Evolutionary conservation across 192 early-diverging fungal genomes (phyloP), one percentile per base, ranked within the genome.

Genomic region (Cladochytrium replicatum): DNA sequence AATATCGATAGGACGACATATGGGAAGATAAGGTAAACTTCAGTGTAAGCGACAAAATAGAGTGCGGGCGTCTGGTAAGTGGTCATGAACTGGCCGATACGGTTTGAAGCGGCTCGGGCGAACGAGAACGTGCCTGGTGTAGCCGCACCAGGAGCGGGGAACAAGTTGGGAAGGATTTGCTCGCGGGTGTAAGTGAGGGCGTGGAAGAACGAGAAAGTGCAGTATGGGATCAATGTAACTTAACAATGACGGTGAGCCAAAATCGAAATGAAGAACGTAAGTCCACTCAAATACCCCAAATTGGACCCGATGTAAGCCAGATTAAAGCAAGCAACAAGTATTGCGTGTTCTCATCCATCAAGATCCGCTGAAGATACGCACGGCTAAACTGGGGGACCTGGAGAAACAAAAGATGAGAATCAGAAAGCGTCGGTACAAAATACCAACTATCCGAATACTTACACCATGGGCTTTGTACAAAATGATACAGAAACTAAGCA

Each of bases 151-250:
- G 61, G 42, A 11, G 30, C 29, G 7, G 85, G 85, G 49, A 80
- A 65, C 13, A 83, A 43, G 15, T 67, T 68, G n/a, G 80, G 84
- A 15, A 87, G 51, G 38, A 87, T 43, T 43, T 78, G 81, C 21
- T 72, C 71, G 37, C 85, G 75, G 24, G 73, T 46, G 59, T 84
- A 89, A 51, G 74, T 79, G 46, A 85, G 58, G 1, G 74, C 66
- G 52, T 89, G 84, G 60, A 89, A 85, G 43, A 83, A 48, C 3
- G 87, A 86, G 48, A 86, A 89, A 42, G 75, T 76, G 5, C 57
- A 67, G 34, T 78, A 87, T 5, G 87, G 87, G 44, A 89, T 61
- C 46, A 87, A 65, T n/a, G 82, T 72, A n/a, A 80, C 83, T 86
- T 57, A 2, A 11, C 49, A 13, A 47, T 34, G n/a, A 32, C n/a